Evolutionary conservation across 2,329 filamentous ascomycete genomes (phyloP).

Genomic region (Fusarium denticulatum): DNA sequence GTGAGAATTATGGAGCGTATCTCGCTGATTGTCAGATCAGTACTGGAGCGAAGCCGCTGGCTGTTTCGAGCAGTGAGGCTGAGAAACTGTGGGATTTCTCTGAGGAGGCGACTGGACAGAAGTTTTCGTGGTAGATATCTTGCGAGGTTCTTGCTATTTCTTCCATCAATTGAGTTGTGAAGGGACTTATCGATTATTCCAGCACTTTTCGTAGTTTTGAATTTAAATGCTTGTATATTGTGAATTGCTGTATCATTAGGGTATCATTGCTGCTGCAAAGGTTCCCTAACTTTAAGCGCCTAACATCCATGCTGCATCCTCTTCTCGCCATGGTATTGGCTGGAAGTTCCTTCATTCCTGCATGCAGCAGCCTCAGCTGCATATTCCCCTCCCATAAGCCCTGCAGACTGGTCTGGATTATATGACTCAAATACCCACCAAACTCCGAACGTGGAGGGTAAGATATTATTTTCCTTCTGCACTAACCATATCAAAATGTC

Average conservation of each 20-base stretch:
- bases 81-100: slow-evolving; percentile 13
- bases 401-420: neutral
- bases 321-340: neutral
- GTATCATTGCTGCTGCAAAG: neutral
- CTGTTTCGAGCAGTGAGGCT: slow-evolving; percentile 8
- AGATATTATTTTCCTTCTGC: neutral
- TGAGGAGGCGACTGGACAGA: neutral
- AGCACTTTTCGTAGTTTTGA: neutral
- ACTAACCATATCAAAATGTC: neutral
- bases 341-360: neutral
- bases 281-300: neutral
- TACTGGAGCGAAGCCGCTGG: neutral
- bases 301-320: neutral
- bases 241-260: too few relatives aligned
- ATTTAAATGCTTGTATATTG: neutral
- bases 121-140: neutral
- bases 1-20: neutral
- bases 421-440: neutral
- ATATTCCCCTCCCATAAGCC: neutral
- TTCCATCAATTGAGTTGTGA: accelerated
- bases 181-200: accelerated
- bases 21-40: slow-evolving; percentile 3
- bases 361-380: neutral
- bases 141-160: accelerated
- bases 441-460: neutral